Evolutionary conservation across 1,139 yeast species (phyloP).

Genomic region (Lodderomyces pseudojiufengensis): DNA sequence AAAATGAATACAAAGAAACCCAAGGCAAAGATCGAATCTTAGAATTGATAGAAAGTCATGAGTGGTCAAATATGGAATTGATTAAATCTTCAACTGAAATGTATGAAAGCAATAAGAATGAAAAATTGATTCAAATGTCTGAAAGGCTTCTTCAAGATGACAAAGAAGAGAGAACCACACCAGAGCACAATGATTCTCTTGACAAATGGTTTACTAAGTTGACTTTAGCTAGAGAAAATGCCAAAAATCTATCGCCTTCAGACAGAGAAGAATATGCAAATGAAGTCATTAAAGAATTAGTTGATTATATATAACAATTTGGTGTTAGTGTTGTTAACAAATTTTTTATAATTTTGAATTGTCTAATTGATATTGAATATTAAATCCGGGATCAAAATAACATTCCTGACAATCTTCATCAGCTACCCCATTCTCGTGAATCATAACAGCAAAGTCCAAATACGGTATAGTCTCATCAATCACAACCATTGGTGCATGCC

Average conservation of each 20-base stretch:
- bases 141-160: neutral
- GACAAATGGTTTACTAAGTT: slow-evolving; percentile 17
- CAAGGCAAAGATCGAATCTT: slow-evolving; percentile 28
- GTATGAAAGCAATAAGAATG: slow-evolving; percentile 10
- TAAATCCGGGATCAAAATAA: slow-evolving; percentile 59
- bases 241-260: slow-evolving; percentile 20
- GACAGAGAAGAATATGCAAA: slow-evolving; percentile 31
- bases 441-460: slow-evolving; percentile 80
- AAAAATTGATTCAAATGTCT: no score
- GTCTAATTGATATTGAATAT: slow-evolving; percentile 25
- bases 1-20: slow-evolving; percentile 25
- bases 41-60: slow-evolving; percentile 39
- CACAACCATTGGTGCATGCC: slow-evolving; percentile 95
- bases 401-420: slow-evolving; percentile 84
- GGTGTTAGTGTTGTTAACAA: no score
- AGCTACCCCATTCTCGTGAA: slow-evolving; percentile 76
- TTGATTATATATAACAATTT: slow-evolving; percentile 29
- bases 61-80: slow-evolving; percentile 31
- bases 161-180: neutral
- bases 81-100: slow-evolving; percentile 9
- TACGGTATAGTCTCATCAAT: slow-evolving; percentile 45
- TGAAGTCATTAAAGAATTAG: slow-evolving; percentile 33
- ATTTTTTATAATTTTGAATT: slow-evolving; percentile 16
- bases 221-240: slow-evolving; percentile 27
- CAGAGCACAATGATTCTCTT: no score